These are phyloP conservation scores for Pythium rishiriense DNA, from an alignment of 352 stramenopile genomes.

Conservation along the genomic window DNA sequence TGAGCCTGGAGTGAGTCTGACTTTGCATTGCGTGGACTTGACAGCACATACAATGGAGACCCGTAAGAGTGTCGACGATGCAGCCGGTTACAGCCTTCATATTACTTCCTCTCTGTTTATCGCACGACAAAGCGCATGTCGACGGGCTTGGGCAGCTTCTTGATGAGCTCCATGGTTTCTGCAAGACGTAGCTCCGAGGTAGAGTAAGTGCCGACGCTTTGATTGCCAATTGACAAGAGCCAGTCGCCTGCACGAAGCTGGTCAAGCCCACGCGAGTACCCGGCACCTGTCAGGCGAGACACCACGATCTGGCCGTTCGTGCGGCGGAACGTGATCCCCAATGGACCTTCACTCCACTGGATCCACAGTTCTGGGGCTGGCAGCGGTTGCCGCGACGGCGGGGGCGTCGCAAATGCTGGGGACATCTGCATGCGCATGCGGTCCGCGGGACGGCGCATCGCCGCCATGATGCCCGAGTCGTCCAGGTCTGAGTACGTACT, in stretches of 20 bases:
- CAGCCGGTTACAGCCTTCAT: too few relatives aligned
- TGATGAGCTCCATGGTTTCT: constrained; percentile 84
- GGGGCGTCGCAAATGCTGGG: background rate
- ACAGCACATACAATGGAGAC: too few relatives aligned
- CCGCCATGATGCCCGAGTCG: constrained; percentile 53
- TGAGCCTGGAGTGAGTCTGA: background rate
- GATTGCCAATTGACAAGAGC: constrained; percentile 78
- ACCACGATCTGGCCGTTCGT: constrained; percentile 80
- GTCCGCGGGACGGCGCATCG: constrained; percentile 1
- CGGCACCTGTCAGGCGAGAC: constrained; percentile 68
- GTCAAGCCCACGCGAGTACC: constrained; percentile 60
- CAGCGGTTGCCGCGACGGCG: background rate
- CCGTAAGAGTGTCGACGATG: too few relatives aligned
- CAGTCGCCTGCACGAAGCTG: constrained; percentile 72
- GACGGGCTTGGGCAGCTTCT: constrained; percentile 70
- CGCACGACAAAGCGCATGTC: constrained; percentile 82
- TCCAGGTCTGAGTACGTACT: constrained; percentile 71
- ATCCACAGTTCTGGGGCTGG: constrained; percentile 66
- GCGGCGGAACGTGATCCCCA: constrained; percentile 82
- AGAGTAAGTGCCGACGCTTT: constrained; percentile 29
- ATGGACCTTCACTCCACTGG: constrained; percentile 64
- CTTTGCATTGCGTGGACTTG: too few relatives aligned
- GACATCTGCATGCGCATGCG: background rate
- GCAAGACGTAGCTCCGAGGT: constrained; percentile 60
- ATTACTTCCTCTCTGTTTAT: constrained; percentile 24